Evolutionary conservation across 2,329 filamentous ascomycete genomes (phyloP), one percentile per base, ranked within the genome.

Genomic region (Pseudopyricularia cyperi): DNA sequence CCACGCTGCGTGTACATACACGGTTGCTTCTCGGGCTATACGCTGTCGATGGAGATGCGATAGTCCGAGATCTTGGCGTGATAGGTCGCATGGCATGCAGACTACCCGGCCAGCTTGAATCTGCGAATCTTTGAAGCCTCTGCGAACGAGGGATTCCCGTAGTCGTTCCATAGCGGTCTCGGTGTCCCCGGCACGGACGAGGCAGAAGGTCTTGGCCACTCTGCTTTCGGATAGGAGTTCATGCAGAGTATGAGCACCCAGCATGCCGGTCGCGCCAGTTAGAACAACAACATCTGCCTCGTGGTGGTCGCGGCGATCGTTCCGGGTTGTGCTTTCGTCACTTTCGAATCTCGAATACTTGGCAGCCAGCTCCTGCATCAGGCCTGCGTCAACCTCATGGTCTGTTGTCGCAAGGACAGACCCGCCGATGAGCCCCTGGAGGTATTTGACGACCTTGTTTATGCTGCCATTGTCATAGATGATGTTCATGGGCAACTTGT

Each of bases 1-100:
- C 72, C 73, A 75, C 1, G 73, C 71, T 34, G 65, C 63, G 61
- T 76, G 71, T 51, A 75, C 67, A 49, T 73, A 63, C 22, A 63
- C 57, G 0, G 71, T 73, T 26, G 39, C 39, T n/a, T 26, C 19
- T 26, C 24, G 12, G 22, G 19, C 7, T 11, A 44, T 26, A 11
- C 4, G 22, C 39, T 44, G 39, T 26, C 39, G 39, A 44, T 44
- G 22, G 19, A 26, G 19, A 7, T 15, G 3, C 2, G 39, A 44
- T 6, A 44, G 19, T 14, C 39, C 39, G 12, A 44, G 39, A 24
- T 44, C 22, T 28, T 15, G 3, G 3, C 39, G 17, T 26, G 22
- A 15, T 11, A 44, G 39, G 39, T 44, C 39, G 39, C 39, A 44
- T 1, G 39, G 39, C 39, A n/a, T 19, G 39, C 39, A 26, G 39